phyloP scores from a whole-genome alignment of 2,329 filamentous ascomycete genomes.

The Aureobasidium sp. region DNA sequence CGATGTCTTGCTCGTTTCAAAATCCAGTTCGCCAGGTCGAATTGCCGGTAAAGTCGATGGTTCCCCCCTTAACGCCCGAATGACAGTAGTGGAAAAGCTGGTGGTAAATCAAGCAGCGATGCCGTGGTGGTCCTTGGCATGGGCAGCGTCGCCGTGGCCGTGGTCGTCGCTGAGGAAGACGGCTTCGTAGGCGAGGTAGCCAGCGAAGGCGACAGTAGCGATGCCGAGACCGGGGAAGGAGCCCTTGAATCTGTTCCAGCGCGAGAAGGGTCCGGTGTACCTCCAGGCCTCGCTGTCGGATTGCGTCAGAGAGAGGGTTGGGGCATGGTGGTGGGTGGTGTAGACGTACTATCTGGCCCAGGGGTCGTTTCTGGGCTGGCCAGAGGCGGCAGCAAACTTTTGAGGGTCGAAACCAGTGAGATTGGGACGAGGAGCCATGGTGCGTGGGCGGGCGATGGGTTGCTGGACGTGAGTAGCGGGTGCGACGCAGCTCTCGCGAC shows the following conservation, averaged over 20 bases:
- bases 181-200: slow-evolving; percentile 84
- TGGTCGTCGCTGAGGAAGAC: slow-evolving; percentile 65
- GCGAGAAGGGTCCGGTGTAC: slow-evolving; percentile 79
- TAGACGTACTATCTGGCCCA: slow-evolving; percentile 51
- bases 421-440: slow-evolving; percentile 54
- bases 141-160: slow-evolving; percentile 16
- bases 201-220: slow-evolving; percentile 80
- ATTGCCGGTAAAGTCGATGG: not conserved
- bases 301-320: not conserved
- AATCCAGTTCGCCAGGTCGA: not conserved
- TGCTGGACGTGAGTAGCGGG: not conserved
- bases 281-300: slow-evolving; percentile 78
- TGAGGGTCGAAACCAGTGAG: slow-evolving; percentile 88
- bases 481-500: not conserved
- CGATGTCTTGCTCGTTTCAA: not conserved
- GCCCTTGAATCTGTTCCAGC: slow-evolving; percentile 80
- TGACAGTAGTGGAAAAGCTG: not conserved
- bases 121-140: slow-evolving; percentile 18
- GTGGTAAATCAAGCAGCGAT: not conserved
- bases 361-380: slow-evolving; percentile 51
- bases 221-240: slow-evolving; percentile 87
- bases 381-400: slow-evolving; percentile 65
- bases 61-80: slow-evolving; percentile 7
- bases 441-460: not conserved
- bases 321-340: not conserved